Conservation (phyloP, 768 basidiomycete genomes). For the Chiua virens region DNA sequence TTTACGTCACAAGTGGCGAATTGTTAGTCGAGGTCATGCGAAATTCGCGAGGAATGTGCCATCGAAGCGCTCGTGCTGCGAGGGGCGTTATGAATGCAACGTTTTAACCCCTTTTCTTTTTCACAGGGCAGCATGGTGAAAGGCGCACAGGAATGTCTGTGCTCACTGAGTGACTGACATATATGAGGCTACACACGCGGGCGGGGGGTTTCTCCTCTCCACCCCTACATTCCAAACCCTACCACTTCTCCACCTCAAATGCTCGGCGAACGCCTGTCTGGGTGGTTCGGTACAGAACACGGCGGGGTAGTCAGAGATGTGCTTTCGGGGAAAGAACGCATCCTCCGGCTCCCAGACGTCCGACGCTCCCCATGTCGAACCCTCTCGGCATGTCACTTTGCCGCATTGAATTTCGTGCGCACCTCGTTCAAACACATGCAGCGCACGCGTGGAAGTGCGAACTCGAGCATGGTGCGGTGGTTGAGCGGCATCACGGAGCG, state of each 20-base stretch:
- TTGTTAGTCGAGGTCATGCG: not conserved
- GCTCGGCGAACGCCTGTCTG: constrained; percentile 12
- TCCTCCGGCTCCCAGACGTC: constrained; percentile 45
- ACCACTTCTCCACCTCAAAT: constrained; percentile 1
- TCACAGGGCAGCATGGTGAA: constrained; percentile 11
- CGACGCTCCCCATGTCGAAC: constrained; percentile 45
- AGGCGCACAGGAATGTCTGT: not conserved
- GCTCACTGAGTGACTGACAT: constrained; percentile 6
- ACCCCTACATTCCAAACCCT: not conserved
- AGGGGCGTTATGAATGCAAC: constrained; percentile 17
- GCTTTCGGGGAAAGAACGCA: constrained; percentile 35
- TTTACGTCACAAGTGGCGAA: no score
- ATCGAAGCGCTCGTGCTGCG: no score
- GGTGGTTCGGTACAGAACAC: constrained; percentile 12
- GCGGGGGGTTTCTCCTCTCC: not conserved
- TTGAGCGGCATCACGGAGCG: constrained; percentile 13
- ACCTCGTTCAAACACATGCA: constrained; percentile 36
- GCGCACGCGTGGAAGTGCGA: not conserved
- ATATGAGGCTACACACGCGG: constrained; percentile 14
- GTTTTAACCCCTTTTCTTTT: constrained; percentile 2
- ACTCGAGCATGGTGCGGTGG: constrained; percentile 6
- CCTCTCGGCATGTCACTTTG: constrained; percentile 56
- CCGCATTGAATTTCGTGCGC: constrained; percentile 61
- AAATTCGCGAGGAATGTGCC: not conserved
- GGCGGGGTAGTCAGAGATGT: constrained; percentile 17